These are phyloP conservation scores for Xylaria sp. DNA, from an alignment of 2,329 filamentous ascomycete genomes.

Conservation along the genomic window DNA sequence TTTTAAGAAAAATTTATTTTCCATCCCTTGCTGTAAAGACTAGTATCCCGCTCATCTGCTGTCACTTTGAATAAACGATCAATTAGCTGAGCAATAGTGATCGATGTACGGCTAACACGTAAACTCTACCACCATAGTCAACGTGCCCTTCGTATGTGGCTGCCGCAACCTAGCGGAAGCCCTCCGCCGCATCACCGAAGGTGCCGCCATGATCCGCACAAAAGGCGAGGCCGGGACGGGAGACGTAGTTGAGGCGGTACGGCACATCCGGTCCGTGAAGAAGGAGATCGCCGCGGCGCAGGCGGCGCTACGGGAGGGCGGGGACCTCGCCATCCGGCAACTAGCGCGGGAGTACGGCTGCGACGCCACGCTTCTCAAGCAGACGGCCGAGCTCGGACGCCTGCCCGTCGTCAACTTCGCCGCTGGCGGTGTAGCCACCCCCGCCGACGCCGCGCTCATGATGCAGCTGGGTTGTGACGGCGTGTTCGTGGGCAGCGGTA, in stretches of 20 bases:
- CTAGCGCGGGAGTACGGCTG: slow-evolving; percentile 84
- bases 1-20: neutral
- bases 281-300: slow-evolving; percentile 83
- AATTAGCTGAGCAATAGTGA: neutral
- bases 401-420: slow-evolving; percentile 98
- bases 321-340: slow-evolving; percentile 68
- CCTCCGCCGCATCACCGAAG: slow-evolving; percentile 88
- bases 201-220: slow-evolving; percentile 98
- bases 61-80: neutral
- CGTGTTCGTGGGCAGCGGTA: slow-evolving; percentile 95
- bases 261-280: slow-evolving; percentile 93
- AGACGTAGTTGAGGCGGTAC: slow-evolving; percentile 95
- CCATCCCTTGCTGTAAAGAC: too few relatives aligned
- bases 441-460: slow-evolving; percentile 94
- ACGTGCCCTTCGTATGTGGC: slow-evolving; percentile 93
- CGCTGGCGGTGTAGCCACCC: slow-evolving; percentile 98
- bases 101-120: slow-evolving; percentile 11
- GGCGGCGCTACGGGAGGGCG: slow-evolving; percentile 71
- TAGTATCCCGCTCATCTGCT: neutral
- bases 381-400: slow-evolving; percentile 87
- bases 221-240: slow-evolving; percentile 98
- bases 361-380: slow-evolving; percentile 81
- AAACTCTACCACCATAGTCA: slow-evolving; percentile 54
- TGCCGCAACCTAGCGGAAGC: slow-evolving; percentile 96
- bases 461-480: slow-evolving; percentile 99